Conservation (phyloP, 1,284 basidiomycete genomes). For the Bjerkandera adusta region DNA sequence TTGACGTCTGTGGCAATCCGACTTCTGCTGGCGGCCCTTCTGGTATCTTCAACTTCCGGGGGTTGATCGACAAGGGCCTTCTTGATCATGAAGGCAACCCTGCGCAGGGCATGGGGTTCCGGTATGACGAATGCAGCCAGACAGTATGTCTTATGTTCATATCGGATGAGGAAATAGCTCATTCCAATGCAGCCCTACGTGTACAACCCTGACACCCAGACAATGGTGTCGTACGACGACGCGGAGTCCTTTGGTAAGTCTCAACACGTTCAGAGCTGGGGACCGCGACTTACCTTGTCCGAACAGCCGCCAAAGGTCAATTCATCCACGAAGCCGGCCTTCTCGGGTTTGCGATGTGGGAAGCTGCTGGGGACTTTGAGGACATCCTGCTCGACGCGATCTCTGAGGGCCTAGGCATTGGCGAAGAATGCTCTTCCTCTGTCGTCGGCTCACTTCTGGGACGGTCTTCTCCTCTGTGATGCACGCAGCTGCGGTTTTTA, state of each 20-base stretch:
- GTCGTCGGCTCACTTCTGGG: too few species aligned
- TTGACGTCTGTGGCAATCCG: constrained; percentile 38
- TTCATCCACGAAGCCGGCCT: constrained; percentile 37
- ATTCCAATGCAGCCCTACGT: constrained; percentile 38
- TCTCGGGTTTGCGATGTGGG: constrained; percentile 56
- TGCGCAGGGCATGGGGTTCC: constrained; percentile 37
- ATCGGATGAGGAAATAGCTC: background rate
- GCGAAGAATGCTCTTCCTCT: background rate
- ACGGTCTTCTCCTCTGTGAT: too few species aligned
- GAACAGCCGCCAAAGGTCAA: constrained; percentile 7
- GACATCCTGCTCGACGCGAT: constrained; percentile 37
- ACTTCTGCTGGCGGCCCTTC: constrained; percentile 26
- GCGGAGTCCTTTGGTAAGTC: constrained; percentile 34
- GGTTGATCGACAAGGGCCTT: constrained; percentile 39
- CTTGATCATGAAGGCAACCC: constrained; percentile 35
- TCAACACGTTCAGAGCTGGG: background rate
- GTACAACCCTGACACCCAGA: constrained; percentile 37
- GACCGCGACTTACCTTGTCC: background rate
- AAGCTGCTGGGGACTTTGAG: constrained; percentile 47
- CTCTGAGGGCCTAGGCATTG: constrained; percentile 7
- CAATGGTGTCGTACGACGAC: constrained; percentile 42
- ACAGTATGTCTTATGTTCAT: constrained; percentile 36
- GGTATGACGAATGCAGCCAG: constrained; percentile 45
- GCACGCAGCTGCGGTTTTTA: too few species aligned
- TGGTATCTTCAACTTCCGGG: constrained; percentile 42